phyloP scores from a whole-genome alignment of 768 basidiomycete genomes.

The Macrolepiota dolichaula region DNA sequence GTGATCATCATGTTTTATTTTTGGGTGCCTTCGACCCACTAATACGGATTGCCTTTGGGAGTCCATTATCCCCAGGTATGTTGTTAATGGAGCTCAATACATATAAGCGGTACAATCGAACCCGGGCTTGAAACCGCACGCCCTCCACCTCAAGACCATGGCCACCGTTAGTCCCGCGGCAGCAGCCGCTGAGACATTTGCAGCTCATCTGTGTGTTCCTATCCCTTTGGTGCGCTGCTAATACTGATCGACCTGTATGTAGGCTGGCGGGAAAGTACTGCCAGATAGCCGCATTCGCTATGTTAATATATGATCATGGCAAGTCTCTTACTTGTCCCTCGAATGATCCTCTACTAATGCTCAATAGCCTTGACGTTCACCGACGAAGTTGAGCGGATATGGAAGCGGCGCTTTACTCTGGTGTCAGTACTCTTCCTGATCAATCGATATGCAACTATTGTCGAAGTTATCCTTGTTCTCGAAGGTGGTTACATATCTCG shows the following conservation, averaged over 20 bases:
- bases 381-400: conserved; percentile 24
- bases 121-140: not conserved
- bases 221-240: too few species aligned
- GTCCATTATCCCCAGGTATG: too few species aligned
- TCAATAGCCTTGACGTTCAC: conserved; percentile 9
- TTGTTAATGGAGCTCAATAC: too few species aligned
- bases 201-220: not conserved
- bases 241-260: not conserved
- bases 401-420: conserved; percentile 22
- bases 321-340: not conserved
- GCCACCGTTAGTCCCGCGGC: not conserved
- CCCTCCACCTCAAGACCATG: not conserved
- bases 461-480: conserved; percentile 24
- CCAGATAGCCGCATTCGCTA: conserved; percentile 18
- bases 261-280: conserved; percentile 18
- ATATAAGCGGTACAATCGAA: not conserved
- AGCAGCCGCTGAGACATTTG: too few species aligned
- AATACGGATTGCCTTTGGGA: too few species aligned
- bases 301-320: conserved; percentile 21
- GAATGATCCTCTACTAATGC: not conserved
- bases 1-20: too few species aligned
- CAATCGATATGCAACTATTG: conserved; percentile 25
- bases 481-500: conserved; percentile 14
- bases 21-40: too few species aligned
- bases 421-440: conserved; percentile 24